Base-by-base conservation (phyloP, 202 grass and related monocot genomes). In the Alloteropsis angusta region DNA sequence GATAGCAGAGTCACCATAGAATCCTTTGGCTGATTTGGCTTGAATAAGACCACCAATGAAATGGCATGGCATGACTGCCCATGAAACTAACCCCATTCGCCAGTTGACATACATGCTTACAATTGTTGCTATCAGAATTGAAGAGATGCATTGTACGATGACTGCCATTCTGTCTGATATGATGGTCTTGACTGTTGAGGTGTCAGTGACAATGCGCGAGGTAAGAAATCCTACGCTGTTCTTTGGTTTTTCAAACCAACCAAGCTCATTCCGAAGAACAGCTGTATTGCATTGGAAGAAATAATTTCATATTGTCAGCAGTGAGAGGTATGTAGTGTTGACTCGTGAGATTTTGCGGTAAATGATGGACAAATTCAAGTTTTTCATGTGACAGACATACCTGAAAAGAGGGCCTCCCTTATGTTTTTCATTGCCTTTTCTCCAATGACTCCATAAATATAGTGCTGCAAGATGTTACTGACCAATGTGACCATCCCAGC, bases 51-150 rank as follows among this genome's bases (percentile, higher is more conserved):
- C 81, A 18, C 75, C 72, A 22, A 92, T 84, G 48, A 92, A 84
- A 69, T 92, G 90, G 19, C 76, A 89, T 6, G 90, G 86, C 90
- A 92, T 92, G n/a, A 89, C 34, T 8, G 81, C 90, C 84, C 87
- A 93, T 77, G 87, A 70, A 21, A 89, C 87, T 30, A 93, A 59
- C 62, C 77, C 81, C 90, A 93, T 93, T 49, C 90, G 74, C 90
- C 87, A 93, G 59, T 89, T 78, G 21, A 89, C 81, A 5, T 1
- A 36, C 37, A 69, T 89, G 64, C 90, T 92, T 48, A 89, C 78
- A 6, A 57, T 47, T 7, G 87, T 92, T 25, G 90, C 90, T 87
- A 89, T 92, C 70, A 92, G 38, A 45, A 92, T 89, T 1, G 86
- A 92, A 60, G 84, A 89, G 72, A 92, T 65, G 46, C 86, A 89